phyloP scores from a whole-genome alignment of 164 flowering plant genomes.

The Liriodendron chinense region DNA sequence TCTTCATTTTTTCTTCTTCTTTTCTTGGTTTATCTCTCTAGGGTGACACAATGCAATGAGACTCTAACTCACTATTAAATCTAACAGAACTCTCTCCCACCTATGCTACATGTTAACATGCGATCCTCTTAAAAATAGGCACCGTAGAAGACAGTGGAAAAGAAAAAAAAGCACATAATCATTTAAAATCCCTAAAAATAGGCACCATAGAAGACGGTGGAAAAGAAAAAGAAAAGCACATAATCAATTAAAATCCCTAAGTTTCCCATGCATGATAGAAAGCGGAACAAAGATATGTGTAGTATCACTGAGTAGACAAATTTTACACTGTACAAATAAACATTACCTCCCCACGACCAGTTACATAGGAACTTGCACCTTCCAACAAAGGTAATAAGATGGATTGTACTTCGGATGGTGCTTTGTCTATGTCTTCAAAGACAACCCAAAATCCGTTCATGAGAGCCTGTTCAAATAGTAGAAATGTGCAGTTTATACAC shows the following conservation, averaged over 20 bases:
- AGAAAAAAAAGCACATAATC: too few species aligned
- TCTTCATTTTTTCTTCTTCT: too few species aligned
- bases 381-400: constrained; percentile 77
- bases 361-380: constrained; percentile 56
- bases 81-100: too few species aligned
- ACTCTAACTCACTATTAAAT: too few species aligned
- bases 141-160: too few species aligned
- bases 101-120: too few species aligned
- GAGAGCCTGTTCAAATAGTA: constrained; percentile 51
- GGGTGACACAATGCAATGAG: too few species aligned
- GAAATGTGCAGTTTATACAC: background rate
- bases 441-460: constrained; percentile 83
- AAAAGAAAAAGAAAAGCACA: background rate
- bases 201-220: background rate
- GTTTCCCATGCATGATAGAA: background rate
- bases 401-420: constrained; percentile 81
- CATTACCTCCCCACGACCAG: constrained; percentile 84
- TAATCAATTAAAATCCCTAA: background rate
- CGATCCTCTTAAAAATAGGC: too few species aligned
- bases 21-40: too few species aligned
- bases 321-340: background rate
- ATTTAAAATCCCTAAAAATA: too few species aligned
- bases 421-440: constrained; percentile 90
- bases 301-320: background rate
- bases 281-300: background rate